Evolutionary conservation across 805 yeast species (phyloP).

Genomic region (Yamadazyma ubonensis): DNA sequence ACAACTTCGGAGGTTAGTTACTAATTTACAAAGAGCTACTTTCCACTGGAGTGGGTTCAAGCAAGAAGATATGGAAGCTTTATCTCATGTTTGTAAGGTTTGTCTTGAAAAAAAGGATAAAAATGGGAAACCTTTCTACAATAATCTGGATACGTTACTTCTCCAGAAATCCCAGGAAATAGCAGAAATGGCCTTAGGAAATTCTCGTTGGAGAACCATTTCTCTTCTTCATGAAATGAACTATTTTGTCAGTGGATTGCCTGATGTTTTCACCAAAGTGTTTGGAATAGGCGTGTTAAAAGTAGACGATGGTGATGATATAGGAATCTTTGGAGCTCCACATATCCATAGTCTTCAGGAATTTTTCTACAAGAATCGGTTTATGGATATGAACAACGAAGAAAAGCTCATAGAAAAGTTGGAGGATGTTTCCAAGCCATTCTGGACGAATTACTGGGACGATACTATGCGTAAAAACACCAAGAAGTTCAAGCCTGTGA

Average conservation of each 20-base stretch:
- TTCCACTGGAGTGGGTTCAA: slow-evolving; percentile 78
- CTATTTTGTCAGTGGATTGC: slow-evolving; percentile 49
- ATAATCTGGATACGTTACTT: slow-evolving; percentile 37
- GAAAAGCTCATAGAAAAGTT: slow-evolving; percentile 32
- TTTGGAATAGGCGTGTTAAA: slow-evolving; percentile 46
- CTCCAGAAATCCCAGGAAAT: slow-evolving; percentile 44
- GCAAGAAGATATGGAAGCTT: slow-evolving; percentile 52
- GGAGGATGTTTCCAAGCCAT: slow-evolving; percentile 34
- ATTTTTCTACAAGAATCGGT: slow-evolving; percentile 53
- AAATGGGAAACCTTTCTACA: slow-evolving; percentile 27
- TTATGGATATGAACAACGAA: slow-evolving; percentile 30
- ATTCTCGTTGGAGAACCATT: slow-evolving; percentile 56
- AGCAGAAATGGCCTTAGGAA: slow-evolving; percentile 50
- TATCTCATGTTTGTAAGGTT: slow-evolving; percentile 48
- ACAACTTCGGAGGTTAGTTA: slow-evolving; percentile 55
- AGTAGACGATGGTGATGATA: slow-evolving; percentile 17
- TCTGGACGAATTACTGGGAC: slow-evolving; percentile 58
- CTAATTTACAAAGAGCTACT: slow-evolving; percentile 63
- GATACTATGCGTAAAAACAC: slow-evolving; percentile 35
- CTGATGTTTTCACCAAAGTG: slow-evolving; percentile 36
- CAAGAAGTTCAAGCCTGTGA: slow-evolving; percentile 33
- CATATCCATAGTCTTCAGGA: slow-evolving; percentile 53
- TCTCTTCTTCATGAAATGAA: slow-evolving; percentile 67
- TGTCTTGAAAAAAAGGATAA: slow-evolving; percentile 39
- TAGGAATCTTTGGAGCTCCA: slow-evolving; percentile 58